A percentile compares a stretch with the other conserved stretches of the same genome.
Evolutionary conservation across 208 protist species (phyloP).

Genomic region (Crithidia acanthocephali): DNA sequence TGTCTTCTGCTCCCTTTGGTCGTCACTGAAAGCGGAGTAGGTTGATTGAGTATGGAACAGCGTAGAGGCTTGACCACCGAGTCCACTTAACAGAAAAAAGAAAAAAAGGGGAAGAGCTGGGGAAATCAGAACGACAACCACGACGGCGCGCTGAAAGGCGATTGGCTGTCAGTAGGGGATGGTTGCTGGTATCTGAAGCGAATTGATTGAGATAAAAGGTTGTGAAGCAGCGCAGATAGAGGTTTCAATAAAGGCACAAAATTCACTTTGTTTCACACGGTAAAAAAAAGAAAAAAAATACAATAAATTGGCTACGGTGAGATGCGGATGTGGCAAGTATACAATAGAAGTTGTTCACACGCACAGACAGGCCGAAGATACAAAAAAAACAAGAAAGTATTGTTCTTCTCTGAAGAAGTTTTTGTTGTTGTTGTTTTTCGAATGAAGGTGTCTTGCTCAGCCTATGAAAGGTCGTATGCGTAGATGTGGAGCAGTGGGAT

Average conservation of each 20-base stretch:
- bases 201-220: no score
- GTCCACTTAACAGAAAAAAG: no score
- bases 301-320: constrained; percentile 4
- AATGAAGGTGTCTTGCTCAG: no score
- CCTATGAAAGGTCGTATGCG: not conserved
- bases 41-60: not conserved
- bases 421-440: not conserved
- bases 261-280: no score
- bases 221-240: no score
- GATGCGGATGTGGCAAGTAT: constrained; percentile 7
- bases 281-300: constrained; percentile 19
- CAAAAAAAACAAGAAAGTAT: not conserved
- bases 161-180: no score
- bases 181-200: no score
- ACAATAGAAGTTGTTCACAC: not conserved
- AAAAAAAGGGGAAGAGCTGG: not conserved
- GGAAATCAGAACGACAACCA: not conserved
- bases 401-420: no score
- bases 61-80: no score
- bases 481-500: not conserved
- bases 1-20: not conserved
- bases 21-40: not conserved
- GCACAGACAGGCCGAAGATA: constrained; percentile 20
- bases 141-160: no score
- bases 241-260: no score